Conservation (phyloP, 257 asterid genomes). For the Buddleja alternifolia region DNA sequence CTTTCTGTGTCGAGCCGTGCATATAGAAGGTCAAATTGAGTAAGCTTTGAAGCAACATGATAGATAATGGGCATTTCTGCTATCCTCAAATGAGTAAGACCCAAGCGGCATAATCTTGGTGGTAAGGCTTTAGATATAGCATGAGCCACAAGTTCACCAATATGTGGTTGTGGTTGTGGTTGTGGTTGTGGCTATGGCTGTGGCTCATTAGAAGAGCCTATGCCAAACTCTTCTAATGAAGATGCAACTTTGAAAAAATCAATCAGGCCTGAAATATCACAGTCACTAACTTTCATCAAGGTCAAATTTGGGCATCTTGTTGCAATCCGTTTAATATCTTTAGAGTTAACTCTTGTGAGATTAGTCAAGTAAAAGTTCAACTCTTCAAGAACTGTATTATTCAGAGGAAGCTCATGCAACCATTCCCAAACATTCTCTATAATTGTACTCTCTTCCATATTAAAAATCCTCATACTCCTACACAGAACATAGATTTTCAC, state of each 20-base stretch:
- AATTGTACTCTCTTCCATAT: conserved; percentile 56
- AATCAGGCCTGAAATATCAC: conserved; percentile 48
- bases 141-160: conserved; percentile 35
- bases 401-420: conserved; percentile 57
- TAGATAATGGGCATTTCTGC: conserved; percentile 54
- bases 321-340: conserved; percentile 56
- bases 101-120: conserved; percentile 47
- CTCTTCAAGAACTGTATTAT: conserved; percentile 51
- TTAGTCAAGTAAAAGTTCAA: conserved; percentile 59
- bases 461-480: conserved; percentile 48
- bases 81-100: conserved; percentile 48
- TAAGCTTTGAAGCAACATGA: conserved; percentile 52
- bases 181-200: too few species aligned
- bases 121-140: conserved; percentile 47
- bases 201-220: conserved; percentile 51
- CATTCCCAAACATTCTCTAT: conserved; percentile 58
- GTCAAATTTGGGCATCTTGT: conserved; percentile 46
- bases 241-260: conserved; percentile 50
- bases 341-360: conserved; percentile 35
- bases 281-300: conserved; percentile 56
- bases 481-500: background rate
- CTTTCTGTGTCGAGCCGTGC: conserved; percentile 60
- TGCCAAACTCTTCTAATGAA: conserved; percentile 59
- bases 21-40: conserved; percentile 55
- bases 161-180: too few species aligned